phyloP scores from a whole-genome alignment of 2,329 filamentous ascomycete species.

The Achaetomium macrosporum region DNA sequence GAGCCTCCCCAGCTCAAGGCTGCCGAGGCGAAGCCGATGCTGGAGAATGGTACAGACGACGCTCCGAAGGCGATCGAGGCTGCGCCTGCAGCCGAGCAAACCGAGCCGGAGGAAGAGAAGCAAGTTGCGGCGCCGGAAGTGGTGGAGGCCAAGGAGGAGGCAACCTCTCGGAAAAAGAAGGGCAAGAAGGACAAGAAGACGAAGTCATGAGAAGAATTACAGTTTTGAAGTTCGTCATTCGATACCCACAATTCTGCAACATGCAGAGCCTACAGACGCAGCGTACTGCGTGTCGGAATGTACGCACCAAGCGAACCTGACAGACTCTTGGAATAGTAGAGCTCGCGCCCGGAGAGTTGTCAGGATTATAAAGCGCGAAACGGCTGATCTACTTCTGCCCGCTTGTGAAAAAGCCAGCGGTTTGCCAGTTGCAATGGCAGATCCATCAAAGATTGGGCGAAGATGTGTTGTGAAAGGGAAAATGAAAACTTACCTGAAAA shows the following conservation, averaged over 20 bases:
- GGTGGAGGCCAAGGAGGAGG: constrained; percentile 28
- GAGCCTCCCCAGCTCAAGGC: constrained; percentile 65
- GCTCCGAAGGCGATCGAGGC: constrained; percentile 36
- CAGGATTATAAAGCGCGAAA: constrained; percentile 56
- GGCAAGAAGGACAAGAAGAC: constrained; percentile 33
- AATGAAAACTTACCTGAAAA: constrained; percentile 12
- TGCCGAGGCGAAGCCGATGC: constrained; percentile 29
- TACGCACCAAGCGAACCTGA: constrained; percentile 60
- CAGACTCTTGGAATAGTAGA: constrained; percentile 33
- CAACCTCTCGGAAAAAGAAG: constrained; percentile 27
- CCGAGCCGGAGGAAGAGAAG: constrained; percentile 17
- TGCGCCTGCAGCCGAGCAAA: constrained; percentile 20
- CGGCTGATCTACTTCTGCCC: constrained; percentile 49
- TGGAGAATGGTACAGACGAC: constrained; percentile 34
- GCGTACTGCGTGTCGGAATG: constrained; percentile 31
- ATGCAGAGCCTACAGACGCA: not conserved
- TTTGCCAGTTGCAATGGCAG: constrained; percentile 30
- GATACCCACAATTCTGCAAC: constrained; percentile 12
- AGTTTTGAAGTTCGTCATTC: constrained; percentile 6
- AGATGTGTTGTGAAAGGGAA: constrained; percentile 43
- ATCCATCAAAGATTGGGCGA: constrained; percentile 35
- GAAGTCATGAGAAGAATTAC: constrained; percentile 19
- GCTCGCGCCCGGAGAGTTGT: constrained; percentile 38
- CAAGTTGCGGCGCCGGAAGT: constrained; percentile 24
- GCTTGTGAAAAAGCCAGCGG: constrained; percentile 37